These are phyloP conservation scores for Pseudogymnoascus sp. DNA, from an alignment of 2,329 filamentous ascomycete genomes.

Conservation along the genomic window DNA sequence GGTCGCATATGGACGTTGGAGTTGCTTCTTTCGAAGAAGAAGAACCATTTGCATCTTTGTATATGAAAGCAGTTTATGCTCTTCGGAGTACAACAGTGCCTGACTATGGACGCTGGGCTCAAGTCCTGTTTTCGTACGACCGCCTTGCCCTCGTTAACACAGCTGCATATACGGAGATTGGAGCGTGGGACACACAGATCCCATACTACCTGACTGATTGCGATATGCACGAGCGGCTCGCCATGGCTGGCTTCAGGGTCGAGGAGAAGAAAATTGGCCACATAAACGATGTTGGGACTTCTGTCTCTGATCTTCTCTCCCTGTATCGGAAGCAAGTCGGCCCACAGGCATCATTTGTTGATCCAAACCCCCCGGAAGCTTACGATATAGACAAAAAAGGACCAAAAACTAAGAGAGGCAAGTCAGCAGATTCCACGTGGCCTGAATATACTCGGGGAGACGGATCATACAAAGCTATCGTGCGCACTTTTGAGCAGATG, in stretches of 20 bases:
- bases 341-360: conserved; percentile 27
- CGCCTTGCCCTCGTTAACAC: conserved; percentile 49
- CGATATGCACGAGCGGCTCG: conserved; percentile 43
- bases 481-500: background rate
- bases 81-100: conserved; percentile 12
- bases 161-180: conserved; percentile 33
- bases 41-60: conserved; percentile 15
- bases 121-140: conserved; percentile 51
- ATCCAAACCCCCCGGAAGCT: conserved; percentile 29
- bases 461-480: conserved; percentile 1
- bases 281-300: conserved; percentile 38
- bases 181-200: conserved; percentile 50
- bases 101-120: conserved; percentile 33
- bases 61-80: conserved; percentile 14
- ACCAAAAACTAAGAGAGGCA: background rate
- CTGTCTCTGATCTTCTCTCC: conserved; percentile 37
- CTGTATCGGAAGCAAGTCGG: conserved; percentile 34
- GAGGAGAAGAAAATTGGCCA: conserved; percentile 33
- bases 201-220: conserved; percentile 51
- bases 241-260: conserved; percentile 38
- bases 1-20: conserved; percentile 48
- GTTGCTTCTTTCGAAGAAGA: conserved; percentile 34
- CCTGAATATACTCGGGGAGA: background rate
- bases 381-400: conserved; percentile 12
- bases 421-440: background rate